Evolutionary conservation across 129 eudicot species (phyloP), one percentile per base, ranked within the genome.

Genomic region (Lactuca saligna): DNA sequence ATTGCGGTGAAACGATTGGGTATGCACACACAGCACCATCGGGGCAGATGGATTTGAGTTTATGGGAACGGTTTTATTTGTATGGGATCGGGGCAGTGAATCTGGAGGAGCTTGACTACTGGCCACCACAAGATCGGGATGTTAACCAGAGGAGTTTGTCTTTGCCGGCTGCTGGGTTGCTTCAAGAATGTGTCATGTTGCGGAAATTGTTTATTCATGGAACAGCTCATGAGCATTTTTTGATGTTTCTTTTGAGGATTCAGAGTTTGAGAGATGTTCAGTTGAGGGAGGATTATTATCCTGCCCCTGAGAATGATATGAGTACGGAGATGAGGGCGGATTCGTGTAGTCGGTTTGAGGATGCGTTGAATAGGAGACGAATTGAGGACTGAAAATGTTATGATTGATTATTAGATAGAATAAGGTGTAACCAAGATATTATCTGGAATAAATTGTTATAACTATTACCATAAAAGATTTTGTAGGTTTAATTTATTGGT

Each of bases 221-320:
- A 31, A 94, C 99, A 0, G 84, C 97, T 8, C 84, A 94, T 59
- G 97, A 94, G 54, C 99, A 89, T 59, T 94, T 94, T 80, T 70
- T 94, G 80, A 87, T 16, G 80, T 85, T 83, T 58, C 70, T 89
- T 37, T 75, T 82, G 32, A 69, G 80, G 54, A 89, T 89, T 11
- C 86, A 84, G 0, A 75, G 76, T 51, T 64, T 94, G 29, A 77
- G 99, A 74, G 99, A 94, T 60, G 96, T 89, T 17, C 99, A 94
- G 77, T 78, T 94, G 54, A 82, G 96, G 38, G 97, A 85, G 71
- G 99, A 94, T 78, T 94, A 94, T 65, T 94, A 94, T 70, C 99
- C 99, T 2, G 99, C 99, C 13, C 99, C 97, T 0, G 99, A 93
- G 82, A 87, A 89, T 48, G 99, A 93, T 63, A 93, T 89, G 99